A percentile compares a stretch with the other conserved stretches of the same genome.
These are phyloP conservation scores for Colletotrichum zoysiae DNA, from an alignment of 2,329 filamentous ascomycete genomes.

Conservation along the genomic window DNA sequence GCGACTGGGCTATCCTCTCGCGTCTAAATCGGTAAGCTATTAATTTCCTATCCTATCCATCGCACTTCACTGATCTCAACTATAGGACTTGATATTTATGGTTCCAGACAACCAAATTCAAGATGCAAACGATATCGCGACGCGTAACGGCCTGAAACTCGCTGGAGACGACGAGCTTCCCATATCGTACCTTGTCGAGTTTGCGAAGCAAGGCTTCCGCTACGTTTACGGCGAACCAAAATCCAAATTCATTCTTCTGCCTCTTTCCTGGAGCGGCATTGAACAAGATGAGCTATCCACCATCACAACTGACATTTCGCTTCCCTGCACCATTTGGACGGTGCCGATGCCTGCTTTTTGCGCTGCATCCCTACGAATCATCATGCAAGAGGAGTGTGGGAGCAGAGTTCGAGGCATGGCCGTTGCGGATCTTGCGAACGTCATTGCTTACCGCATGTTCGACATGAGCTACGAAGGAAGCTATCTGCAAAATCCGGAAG, in stretches of 20 bases:
- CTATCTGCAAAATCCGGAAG: background rate
- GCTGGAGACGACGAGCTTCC: background rate
- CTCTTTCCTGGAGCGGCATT: conserved; percentile 17
- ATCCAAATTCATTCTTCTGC: conserved; percentile 1
- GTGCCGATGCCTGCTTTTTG: conserved; percentile 10
- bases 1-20: conserved; percentile 13
- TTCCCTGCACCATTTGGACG: conserved; percentile 18
- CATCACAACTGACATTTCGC: background rate
- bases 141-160: conserved; percentile 3
- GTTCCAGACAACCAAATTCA: conserved; percentile 14
- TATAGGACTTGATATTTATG: conserved; percentile 19
- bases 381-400: background rate
- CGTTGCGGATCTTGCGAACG: conserved; percentile 3
- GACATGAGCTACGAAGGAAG: conserved; percentile 9
- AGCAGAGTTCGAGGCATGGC: conserved; percentile 9
- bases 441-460: conserved; percentile 17
- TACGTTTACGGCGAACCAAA: conserved; percentile 3
- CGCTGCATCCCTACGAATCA: conserved; percentile 14
- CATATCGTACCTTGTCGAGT: conserved; percentile 13
- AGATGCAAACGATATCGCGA: conserved; percentile 8
- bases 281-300: conserved; percentile 3
- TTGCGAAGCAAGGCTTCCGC: conserved; percentile 15
- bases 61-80: background rate
- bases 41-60: background rate
- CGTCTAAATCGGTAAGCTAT: background rate